These are phyloP conservation scores for Nicotiana knightiana DNA, from an alignment of 257 asterid species.

Conservation along the genomic window DNA sequence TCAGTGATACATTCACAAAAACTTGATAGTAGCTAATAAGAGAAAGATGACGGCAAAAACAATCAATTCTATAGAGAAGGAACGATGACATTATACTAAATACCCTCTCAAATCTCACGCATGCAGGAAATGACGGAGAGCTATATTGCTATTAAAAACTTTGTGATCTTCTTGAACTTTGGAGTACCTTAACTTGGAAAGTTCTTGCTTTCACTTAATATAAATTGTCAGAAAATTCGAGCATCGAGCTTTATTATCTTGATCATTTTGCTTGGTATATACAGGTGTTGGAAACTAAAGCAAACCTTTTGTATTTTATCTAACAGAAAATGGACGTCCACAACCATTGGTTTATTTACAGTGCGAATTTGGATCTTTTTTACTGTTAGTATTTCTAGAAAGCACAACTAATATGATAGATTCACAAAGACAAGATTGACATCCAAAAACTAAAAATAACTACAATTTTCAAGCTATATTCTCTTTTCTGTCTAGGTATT, in stretches of 20 bases:
- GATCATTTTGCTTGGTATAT: slow-evolving; percentile 19
- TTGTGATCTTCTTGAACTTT: slow-evolving; percentile 8
- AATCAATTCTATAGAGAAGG: background rate
- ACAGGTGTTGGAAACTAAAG: background rate
- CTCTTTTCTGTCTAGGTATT: background rate
- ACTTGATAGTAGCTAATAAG: background rate
- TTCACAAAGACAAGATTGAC: background rate
- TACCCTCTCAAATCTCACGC: background rate
- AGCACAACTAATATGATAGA: background rate
- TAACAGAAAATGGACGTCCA: background rate
- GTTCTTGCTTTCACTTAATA: slow-evolving; percentile 21
- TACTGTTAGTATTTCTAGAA: background rate
- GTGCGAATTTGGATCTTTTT: background rate
- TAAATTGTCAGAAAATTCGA: slow-evolving; percentile 18
- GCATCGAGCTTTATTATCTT: slow-evolving; percentile 35
- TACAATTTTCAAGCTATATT: background rate
- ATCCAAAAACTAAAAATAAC: background rate
- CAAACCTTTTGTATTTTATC: background rate
- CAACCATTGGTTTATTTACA: background rate
- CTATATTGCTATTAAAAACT: slow-evolving; percentile 3
- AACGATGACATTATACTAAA: background rate
- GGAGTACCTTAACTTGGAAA: background rate
- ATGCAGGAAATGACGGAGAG: slow-evolving; percentile 6
- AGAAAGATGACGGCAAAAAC: background rate
- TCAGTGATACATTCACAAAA: background rate